These are phyloP conservation scores for Cytospora piceae DNA, from an alignment of 2,329 filamentous ascomycete genomes.

Conservation along the genomic window DNA sequence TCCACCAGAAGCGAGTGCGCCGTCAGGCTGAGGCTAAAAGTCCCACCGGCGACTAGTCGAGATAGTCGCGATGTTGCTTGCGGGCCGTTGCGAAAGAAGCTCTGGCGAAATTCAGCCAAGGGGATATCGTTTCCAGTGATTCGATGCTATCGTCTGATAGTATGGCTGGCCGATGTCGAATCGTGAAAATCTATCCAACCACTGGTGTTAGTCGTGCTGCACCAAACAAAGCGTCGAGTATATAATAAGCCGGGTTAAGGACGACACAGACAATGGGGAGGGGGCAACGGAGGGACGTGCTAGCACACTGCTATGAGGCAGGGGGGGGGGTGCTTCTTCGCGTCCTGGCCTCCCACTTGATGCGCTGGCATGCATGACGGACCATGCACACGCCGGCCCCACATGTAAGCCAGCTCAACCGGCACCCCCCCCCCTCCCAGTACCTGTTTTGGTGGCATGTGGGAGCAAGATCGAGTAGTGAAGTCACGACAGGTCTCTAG, in stretches of 20 bases:
- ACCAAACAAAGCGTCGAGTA: constrained; percentile 35
- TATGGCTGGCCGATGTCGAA: constrained; percentile 36
- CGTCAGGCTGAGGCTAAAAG: constrained; percentile 5
- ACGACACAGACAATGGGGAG: constrained; percentile 32
- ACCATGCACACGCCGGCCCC: constrained; percentile 57
- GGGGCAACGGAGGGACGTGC: constrained; percentile 37
- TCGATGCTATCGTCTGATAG: constrained; percentile 37
- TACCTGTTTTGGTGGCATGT: constrained; percentile 33
- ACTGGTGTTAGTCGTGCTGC: constrained; percentile 44
- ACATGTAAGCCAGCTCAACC: constrained; percentile 51
- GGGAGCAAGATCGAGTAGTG: constrained; percentile 14
- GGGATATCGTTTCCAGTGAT: constrained; percentile 37
- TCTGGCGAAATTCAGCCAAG: constrained; percentile 41
- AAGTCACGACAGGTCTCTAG: constrained; percentile 10
- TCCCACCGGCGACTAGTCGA: constrained; percentile 22
- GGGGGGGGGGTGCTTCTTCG: constrained; percentile 38
- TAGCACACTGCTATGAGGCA: constrained; percentile 33
- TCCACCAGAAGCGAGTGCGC: constrained; percentile 16
- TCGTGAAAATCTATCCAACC: constrained; percentile 46
- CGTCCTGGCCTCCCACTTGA: constrained; percentile 52
- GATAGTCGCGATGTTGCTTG: constrained; percentile 37
- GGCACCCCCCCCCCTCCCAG: constrained; percentile 32
- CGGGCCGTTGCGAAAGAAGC: constrained; percentile 37
- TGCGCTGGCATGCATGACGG: constrained; percentile 64
- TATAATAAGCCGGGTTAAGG: constrained; percentile 42